phyloP scores from a whole-genome alignment of 768 basidiomycete genomes.

The Boletus edulis region DNA sequence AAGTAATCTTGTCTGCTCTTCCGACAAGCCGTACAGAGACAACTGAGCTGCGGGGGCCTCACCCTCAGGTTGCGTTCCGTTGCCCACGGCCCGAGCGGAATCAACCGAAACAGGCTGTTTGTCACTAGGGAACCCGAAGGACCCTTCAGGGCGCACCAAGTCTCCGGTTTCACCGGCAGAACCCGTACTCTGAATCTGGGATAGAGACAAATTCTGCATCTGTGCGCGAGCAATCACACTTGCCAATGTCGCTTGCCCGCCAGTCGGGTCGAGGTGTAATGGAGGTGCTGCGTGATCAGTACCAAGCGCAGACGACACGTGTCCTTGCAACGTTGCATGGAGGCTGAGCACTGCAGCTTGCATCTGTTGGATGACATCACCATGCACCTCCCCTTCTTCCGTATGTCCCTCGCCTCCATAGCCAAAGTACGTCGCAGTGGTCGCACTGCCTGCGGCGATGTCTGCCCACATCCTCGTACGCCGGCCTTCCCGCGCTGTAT shows the following conservation, averaged over 20 bases:
- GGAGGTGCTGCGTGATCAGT: conserved; percentile 32
- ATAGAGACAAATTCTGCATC: conserved; percentile 40
- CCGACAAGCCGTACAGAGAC: conserved; percentile 69
- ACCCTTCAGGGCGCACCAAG: conserved; percentile 12
- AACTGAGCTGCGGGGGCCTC: conserved; percentile 38
- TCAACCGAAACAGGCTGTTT: conserved; percentile 4
- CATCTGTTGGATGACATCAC: conserved; percentile 44
- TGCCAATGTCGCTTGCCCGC: conserved; percentile 65
- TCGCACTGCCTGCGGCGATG: conserved; percentile 41
- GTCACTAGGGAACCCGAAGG: conserved; percentile 3
- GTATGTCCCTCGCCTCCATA: conserved; percentile 27
- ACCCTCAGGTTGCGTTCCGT: conserved; percentile 6
- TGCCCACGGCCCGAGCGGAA: conserved; percentile 2
- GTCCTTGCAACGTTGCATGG: conserved; percentile 53
- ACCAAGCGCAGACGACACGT: conserved; percentile 57
- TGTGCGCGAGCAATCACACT: conserved; percentile 74
- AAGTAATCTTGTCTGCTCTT: conserved; percentile 66
- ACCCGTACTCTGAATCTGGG: conserved; percentile 8
- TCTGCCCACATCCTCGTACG: conserved; percentile 65
- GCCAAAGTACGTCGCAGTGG: conserved; percentile 5
- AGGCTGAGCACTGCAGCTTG: conserved; percentile 54
- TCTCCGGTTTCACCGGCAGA: background rate
- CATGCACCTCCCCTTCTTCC: conserved; percentile 65
- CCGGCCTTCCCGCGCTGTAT: conserved; percentile 51
- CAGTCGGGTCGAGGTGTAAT: conserved; percentile 41